These are phyloP conservation scores for Botrytis pseudocinerea DNA, from an alignment of 2,329 filamentous ascomycete species.

Conservation along the genomic window DNA sequence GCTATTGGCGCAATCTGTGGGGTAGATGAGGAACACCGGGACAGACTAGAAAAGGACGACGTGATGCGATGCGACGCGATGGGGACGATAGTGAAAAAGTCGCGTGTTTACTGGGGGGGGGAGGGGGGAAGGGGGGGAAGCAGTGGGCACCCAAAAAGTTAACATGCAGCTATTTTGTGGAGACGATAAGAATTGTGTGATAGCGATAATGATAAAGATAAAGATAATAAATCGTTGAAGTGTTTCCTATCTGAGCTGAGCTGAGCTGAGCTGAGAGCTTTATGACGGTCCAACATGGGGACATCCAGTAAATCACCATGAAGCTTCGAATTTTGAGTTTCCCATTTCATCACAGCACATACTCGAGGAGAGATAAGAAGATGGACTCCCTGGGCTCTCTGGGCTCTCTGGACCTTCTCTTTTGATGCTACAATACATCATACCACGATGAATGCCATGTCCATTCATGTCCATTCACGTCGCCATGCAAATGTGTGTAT, in stretches of 20 bases:
- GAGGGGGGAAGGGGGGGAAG: not conserved
- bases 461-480: not conserved
- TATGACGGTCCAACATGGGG: not conserved
- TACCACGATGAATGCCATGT: not conserved
- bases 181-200: not conserved
- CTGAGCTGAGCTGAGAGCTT: not conserved
- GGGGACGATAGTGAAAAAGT: not conserved
- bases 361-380: not conserved
- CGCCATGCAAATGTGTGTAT: no score
- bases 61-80: not conserved
- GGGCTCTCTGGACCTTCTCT: not conserved
- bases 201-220: not conserved
- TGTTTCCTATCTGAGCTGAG: not conserved
- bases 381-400: not conserved
- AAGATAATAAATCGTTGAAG: not conserved
- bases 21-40: not conserved
- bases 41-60: not conserved
- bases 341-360: not conserved
- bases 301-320: not conserved
- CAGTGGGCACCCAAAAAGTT: not conserved
- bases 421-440: not conserved
- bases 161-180: not conserved
- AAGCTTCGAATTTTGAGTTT: not conserved
- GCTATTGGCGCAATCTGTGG: not conserved
- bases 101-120: not conserved